Percentiles rank a stretch among this genome's conserved stretches.
Evolutionary conservation across 768 basidiomycete species (phyloP).

Genomic region (Panaeolus cyanescens): DNA sequence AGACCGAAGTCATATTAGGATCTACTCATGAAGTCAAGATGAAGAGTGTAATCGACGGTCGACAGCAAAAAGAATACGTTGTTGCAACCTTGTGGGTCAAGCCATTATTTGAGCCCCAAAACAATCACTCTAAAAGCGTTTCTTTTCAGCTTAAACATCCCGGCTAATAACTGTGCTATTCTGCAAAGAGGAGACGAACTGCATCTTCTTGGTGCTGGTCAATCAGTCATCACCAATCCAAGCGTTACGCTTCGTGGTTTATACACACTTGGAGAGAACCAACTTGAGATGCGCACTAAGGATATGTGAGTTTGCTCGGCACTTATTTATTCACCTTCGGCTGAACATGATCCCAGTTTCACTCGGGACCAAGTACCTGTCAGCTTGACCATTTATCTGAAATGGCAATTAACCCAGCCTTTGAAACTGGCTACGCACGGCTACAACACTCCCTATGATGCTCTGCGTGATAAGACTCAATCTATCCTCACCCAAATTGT

Average conservation of each 20-base stretch:
- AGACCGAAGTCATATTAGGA: slow-evolving; percentile 67
- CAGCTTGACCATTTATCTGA: slow-evolving; percentile 79
- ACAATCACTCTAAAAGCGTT: slow-evolving; percentile 2
- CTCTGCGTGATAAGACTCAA: slow-evolving; percentile 80
- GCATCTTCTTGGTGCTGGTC: slow-evolving; percentile 76
- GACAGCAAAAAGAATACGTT: slow-evolving; percentile 61
- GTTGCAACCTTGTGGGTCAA: slow-evolving; percentile 71
- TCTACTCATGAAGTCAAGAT: slow-evolving; percentile 80
- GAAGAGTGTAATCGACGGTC: slow-evolving; percentile 53
- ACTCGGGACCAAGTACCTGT: slow-evolving; percentile 89
- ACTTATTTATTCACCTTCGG: neutral
- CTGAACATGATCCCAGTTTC: slow-evolving; percentile 45
- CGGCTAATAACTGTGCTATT: slow-evolving; percentile 86
- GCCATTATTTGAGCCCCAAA: slow-evolving; percentile 3
- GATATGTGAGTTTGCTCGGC: slow-evolving; percentile 59
- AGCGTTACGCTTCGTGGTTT: slow-evolving; percentile 80
- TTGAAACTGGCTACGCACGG: slow-evolving; percentile 79
- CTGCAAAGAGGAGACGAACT: slow-evolving; percentile 82
- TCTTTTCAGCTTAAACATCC: slow-evolving; percentile 66
- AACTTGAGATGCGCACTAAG: slow-evolving; percentile 86
- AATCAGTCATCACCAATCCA: slow-evolving; percentile 83
- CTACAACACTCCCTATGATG: slow-evolving; percentile 82
- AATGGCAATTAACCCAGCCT: slow-evolving; percentile 62
- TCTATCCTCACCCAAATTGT: slow-evolving; percentile 87
- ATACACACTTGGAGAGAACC: slow-evolving; percentile 82